A percentile compares a stretch with the other conserved stretches of the same genome.
These are phyloP conservation scores for Pseudozyma hubeiensis DNA, from an alignment of 1,284 basidiomycete species.

Conservation along the genomic window DNA sequence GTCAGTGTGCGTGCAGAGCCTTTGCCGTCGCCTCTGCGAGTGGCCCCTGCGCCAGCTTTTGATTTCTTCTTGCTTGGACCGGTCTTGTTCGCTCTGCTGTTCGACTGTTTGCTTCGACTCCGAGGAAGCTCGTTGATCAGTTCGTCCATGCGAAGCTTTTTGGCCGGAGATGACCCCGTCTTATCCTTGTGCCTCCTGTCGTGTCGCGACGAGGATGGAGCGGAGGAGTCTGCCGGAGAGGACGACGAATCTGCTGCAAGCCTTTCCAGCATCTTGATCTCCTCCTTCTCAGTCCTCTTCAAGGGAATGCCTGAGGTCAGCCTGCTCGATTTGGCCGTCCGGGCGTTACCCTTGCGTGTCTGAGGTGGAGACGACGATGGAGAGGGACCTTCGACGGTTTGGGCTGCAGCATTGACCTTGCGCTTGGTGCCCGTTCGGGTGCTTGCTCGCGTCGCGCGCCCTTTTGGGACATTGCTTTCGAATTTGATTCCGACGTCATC, in stretches of 20 bases:
- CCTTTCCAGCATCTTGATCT: slow-evolving; percentile 15
- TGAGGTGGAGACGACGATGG: not conserved
- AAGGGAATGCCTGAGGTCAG: slow-evolving; percentile 12
- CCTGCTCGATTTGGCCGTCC: not conserved
- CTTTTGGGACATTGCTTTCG: not conserved
- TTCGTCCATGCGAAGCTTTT: slow-evolving; percentile 29
- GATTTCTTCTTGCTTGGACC: slow-evolving; percentile 4
- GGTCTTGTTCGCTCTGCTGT: slow-evolving; percentile 1
- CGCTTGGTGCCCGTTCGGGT: slow-evolving; percentile 12
- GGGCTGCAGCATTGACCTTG: slow-evolving; percentile 1
- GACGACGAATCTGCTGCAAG: slow-evolving; percentile 15
- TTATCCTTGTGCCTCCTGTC: slow-evolving; percentile 5
- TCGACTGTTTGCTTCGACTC: slow-evolving; percentile 4
- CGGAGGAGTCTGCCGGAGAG: slow-evolving; percentile 8
- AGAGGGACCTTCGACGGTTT: not conserved
- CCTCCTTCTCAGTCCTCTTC: slow-evolving; percentile 22
- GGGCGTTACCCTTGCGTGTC: not conserved
- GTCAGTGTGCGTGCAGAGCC: no score
- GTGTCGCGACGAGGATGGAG: slow-evolving; percentile 11
- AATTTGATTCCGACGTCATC: not conserved
- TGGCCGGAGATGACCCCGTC: slow-evolving; percentile 6
- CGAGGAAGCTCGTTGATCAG: slow-evolving; percentile 18
- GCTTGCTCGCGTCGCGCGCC: slow-evolving; percentile 3
- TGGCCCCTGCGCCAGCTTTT: not conserved
- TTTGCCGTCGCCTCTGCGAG: slow-evolving; percentile 3